Percentiles rank a stretch among this genome's conserved stretches.
phyloP scores from a whole-genome alignment of 805 yeast species.

The Pichia nakasei region DNA sequence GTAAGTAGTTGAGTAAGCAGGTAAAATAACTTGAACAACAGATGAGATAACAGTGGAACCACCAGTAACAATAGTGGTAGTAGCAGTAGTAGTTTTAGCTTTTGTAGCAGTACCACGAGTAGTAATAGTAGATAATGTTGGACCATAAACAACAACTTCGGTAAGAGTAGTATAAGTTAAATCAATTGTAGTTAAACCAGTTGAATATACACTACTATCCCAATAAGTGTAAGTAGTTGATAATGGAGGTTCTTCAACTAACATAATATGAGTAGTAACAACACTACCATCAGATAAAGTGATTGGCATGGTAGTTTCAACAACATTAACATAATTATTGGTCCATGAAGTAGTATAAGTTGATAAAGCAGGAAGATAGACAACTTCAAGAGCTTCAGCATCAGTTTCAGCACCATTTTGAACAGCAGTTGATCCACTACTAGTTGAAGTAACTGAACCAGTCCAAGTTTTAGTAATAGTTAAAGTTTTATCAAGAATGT shows the following conservation, averaged over 20 bases:
- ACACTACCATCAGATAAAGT: not conserved
- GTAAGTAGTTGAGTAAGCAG: slow-evolving; percentile 1
- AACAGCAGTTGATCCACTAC: not conserved
- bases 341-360: slow-evolving; percentile 3
- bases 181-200: not conserved
- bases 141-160: slow-evolving; percentile 1
- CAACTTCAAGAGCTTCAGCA: not conserved
- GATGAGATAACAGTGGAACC: not conserved
- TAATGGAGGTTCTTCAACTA: not conserved
- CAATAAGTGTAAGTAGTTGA: not conserved
- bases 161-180: not conserved
- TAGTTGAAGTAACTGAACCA: not conserved
- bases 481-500: not conserved
- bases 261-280: not conserved
- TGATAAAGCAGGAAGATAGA: slow-evolving; percentile 2
- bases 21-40: not conserved
- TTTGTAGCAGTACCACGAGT: not conserved
- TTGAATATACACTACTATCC: not conserved
- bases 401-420: not conserved
- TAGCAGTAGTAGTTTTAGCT: not conserved
- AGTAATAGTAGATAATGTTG: not conserved
- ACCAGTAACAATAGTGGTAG: not conserved
- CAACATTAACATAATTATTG: not conserved
- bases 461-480: not conserved
- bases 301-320: not conserved